phyloP scores from a whole-genome alignment of 225 moss, liverwort and hornwort genomes.

The Takakia lepidozioides region DNA sequence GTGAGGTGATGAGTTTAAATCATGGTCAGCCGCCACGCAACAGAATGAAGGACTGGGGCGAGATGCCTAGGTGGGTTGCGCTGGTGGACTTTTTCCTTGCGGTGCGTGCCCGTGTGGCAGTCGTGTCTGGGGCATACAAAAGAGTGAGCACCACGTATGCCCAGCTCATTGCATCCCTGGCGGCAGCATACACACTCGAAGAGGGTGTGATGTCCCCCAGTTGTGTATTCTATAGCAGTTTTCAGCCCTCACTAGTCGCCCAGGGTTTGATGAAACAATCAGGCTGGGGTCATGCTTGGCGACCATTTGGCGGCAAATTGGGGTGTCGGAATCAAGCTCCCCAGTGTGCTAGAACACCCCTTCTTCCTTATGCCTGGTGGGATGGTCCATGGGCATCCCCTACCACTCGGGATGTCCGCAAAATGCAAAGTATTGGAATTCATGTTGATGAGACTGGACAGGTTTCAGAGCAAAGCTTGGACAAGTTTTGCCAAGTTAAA shows the following conservation, averaged over 20 bases:
- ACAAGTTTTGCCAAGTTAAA: conserved; percentile 17
- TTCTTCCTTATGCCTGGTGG: conserved; percentile 33
- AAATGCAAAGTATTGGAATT: conserved; percentile 4
- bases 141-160: conserved; percentile 71
- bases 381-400: conserved; percentile 26
- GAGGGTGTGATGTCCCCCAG: not conserved
- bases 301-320: conserved; percentile 16
- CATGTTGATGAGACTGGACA: too few relatives aligned
- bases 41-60: conserved; percentile 68
- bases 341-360: conserved; percentile 23
- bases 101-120: conserved; percentile 49
- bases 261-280: conserved; percentile 18
- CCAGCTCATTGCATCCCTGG: conserved; percentile 64
- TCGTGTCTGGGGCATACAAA: conserved; percentile 61
- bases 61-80: conserved; percentile 76
- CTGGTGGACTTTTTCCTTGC: conserved; percentile 53
- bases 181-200: conserved; percentile 54
- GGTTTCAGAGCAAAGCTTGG: too few relatives aligned
- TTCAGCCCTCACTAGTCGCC: conserved; percentile 8
- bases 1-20: conserved; percentile 43
- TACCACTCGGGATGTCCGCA: conserved; percentile 8
- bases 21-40: conserved; percentile 48
- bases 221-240: conserved; percentile 23
- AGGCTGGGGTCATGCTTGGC: conserved; percentile 28
- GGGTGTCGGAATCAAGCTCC: conserved; percentile 17